Evolutionary conservation across 2,329 filamentous ascomycete species (phyloP), one percentile per base, ranked within the genome.

Genomic region (Ophiocordyceps australis): DNA sequence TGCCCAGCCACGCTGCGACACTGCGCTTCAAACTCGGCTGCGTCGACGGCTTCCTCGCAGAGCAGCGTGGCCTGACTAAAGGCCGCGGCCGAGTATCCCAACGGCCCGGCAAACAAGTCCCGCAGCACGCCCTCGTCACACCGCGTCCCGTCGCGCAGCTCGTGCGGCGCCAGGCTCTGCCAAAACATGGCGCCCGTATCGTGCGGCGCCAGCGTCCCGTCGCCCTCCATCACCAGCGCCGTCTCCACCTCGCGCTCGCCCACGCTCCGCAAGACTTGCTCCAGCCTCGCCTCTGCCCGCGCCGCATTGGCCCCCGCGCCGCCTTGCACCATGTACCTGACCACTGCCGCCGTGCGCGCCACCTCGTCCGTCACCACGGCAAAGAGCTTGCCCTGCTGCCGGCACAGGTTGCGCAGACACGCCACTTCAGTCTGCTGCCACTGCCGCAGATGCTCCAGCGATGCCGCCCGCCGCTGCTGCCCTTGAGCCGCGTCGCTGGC

Each of bases 151-250:
- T 18, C 7, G 9, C 13, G 17, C 16, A 12, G 22, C 9, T 26
- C 4, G 9, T 22, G 17, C 7, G 23, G 24, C 11, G 29, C 25
- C 10, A 37, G 18, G 6, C 20, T 37, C 12, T 49, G 32, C 63
- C 60, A 72, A 40, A 70, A 70, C 27, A 65, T 20, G 0, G 20
- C 28, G 0, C 61, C 58, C 5, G 57, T 59, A 31, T 74, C 68
- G 9, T 54, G 33, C 1, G 54, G 29, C 5, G 54, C 42, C 27
- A 77, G 40, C 0, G 67, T 75, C 32, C 45, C 61, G 39, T 75
- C 68, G 0, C 45, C 69, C 32, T 76, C 70, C 3, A 76, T 24
- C 0, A 73, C 55, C 11, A 75, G 26, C 23, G 65, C 42, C 0
- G 51, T 65, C 23, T 62, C 35, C 7, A 54, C 25, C n/a, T 3